Evolutionary conservation across 768 basidiomycete genomes (phyloP).

Genomic region (Hirschioporus abietinus): DNA sequence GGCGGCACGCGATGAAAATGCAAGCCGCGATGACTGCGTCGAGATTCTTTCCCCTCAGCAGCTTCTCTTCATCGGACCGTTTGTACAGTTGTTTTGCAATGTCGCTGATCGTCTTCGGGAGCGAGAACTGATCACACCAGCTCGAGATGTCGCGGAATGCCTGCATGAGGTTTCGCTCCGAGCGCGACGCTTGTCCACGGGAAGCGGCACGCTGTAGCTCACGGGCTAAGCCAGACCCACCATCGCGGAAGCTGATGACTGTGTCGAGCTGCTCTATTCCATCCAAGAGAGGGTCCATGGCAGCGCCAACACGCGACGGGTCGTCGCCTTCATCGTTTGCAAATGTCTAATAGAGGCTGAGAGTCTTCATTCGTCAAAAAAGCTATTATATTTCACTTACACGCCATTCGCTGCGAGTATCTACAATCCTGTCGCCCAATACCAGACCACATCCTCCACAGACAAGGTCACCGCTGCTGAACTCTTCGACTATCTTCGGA

Average conservation of each 20-base stretch:
- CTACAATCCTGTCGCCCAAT: conserved; percentile 92
- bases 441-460: conserved; percentile 92
- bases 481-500: conserved; percentile 95
- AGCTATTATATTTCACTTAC: conserved; percentile 43
- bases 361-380: conserved; percentile 5
- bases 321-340: conserved; percentile 99
- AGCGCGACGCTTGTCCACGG: conserved; percentile 69
- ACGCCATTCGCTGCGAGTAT: conserved; percentile 97
- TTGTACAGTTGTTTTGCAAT: conserved; percentile 97
- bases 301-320: conserved; percentile 98
- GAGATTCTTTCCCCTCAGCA: conserved; percentile 84
- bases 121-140: conserved; percentile 94
- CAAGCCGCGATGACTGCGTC: conserved; percentile 96
- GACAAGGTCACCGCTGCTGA: conserved; percentile 95
- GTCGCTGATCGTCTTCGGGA: conserved; percentile 91
- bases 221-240: conserved; percentile 86
- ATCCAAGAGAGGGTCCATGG: conserved; percentile 88
- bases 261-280: conserved; percentile 94
- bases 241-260: conserved; percentile 92
- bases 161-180: conserved; percentile 79
- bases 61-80: conserved; percentile 92
- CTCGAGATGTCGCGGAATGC: conserved; percentile 89
- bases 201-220: conserved; percentile 92
- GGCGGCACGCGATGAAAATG: conserved; percentile 95
- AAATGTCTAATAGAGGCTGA: conserved; percentile 66